phyloP scores from a whole-genome alignment of 768 basidiomycete genomes.

The Mycena amicta region DNA sequence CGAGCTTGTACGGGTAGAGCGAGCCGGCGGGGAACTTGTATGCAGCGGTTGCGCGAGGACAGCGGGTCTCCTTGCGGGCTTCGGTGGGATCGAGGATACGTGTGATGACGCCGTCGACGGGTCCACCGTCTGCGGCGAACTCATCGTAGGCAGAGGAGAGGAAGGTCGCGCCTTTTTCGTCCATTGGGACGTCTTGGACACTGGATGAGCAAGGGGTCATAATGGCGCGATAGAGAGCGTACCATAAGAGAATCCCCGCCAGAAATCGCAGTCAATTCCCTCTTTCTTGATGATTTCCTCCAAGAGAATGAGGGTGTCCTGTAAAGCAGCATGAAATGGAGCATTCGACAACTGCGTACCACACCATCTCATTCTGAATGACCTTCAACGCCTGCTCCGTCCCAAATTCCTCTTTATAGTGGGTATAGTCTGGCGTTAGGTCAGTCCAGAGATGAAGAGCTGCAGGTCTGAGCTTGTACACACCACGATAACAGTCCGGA shows the following conservation, averaged over 20 bases:
- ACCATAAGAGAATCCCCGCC: slow-evolving; percentile 28
- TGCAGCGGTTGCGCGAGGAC: slow-evolving; percentile 10
- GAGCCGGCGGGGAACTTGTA: slow-evolving; percentile 21
- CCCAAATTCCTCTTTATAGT: slow-evolving; percentile 25
- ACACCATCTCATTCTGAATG: slow-evolving; percentile 25
- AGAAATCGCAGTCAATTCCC: slow-evolving; percentile 32
- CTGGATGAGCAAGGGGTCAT: background rate
- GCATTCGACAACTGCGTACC: background rate
- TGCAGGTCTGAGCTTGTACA: background rate
- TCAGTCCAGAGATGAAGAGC: background rate
- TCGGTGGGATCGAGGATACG: slow-evolving; percentile 25
- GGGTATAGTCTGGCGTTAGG: slow-evolving; percentile 23
- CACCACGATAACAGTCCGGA: slow-evolving; percentile 26
- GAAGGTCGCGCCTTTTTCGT: slow-evolving; percentile 24
- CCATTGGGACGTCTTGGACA: slow-evolving; percentile 19
- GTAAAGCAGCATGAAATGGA: background rate
- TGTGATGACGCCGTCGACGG: slow-evolving; percentile 27
- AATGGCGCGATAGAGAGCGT: background rate
- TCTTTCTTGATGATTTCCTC: slow-evolving; percentile 23
- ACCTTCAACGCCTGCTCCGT: slow-evolving; percentile 31
- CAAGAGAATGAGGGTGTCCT: slow-evolving; percentile 26
- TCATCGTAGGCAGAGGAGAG: slow-evolving; percentile 24
- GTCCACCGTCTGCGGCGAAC: slow-evolving; percentile 33
- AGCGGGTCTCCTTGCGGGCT: slow-evolving; percentile 23
- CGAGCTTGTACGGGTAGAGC: slow-evolving; percentile 28